A percentile compares a stretch with the other conserved stretches of the same genome.
These are phyloP conservation scores for Colletotrichum trifolii DNA, from an alignment of 2,329 filamentous ascomycete genomes.

Conservation along the genomic window DNA sequence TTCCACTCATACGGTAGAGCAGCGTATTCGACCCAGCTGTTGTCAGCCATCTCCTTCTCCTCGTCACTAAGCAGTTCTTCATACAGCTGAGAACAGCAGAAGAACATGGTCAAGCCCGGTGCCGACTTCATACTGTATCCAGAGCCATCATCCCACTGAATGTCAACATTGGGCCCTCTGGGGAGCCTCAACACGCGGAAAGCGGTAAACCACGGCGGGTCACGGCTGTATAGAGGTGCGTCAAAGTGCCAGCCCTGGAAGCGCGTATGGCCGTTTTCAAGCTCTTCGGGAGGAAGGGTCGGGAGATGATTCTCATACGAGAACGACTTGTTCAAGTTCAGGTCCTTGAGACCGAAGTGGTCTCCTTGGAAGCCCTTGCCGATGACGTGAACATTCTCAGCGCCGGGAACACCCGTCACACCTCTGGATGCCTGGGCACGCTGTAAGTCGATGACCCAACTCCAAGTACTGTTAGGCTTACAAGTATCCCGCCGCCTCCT, in stretches of 20 bases:
- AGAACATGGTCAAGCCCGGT: slow-evolving; percentile 56
- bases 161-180: slow-evolving; percentile 47
- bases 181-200: slow-evolving; percentile 53
- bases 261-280: slow-evolving; percentile 53
- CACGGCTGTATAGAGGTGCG: slow-evolving; percentile 53
- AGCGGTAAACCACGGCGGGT: slow-evolving; percentile 55
- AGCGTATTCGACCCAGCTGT: slow-evolving; percentile 59
- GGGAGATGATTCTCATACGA: slow-evolving; percentile 51
- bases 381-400: slow-evolving; percentile 56
- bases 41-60: slow-evolving; percentile 52
- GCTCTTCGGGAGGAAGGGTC: slow-evolving; percentile 47
- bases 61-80: slow-evolving; percentile 51
- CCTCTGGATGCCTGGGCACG: slow-evolving; percentile 43
- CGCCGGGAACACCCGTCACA: slow-evolving; percentile 52
- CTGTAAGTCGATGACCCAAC: not conserved
- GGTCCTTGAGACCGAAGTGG: slow-evolving; percentile 55
- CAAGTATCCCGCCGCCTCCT: slow-evolving; percentile 51
- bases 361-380: slow-evolving; percentile 59
- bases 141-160: slow-evolving; percentile 55
- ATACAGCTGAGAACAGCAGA: slow-evolving; percentile 55
- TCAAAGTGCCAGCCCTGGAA: slow-evolving; percentile 62
- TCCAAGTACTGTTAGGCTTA: slow-evolving; percentile 30
- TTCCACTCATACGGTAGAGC: slow-evolving; percentile 58
- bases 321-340: slow-evolving; percentile 44
- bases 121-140: slow-evolving; percentile 53